phyloP scores from a whole-genome alignment of 1,139 yeast species.

The Yamadazyma trypodendri region DNA sequence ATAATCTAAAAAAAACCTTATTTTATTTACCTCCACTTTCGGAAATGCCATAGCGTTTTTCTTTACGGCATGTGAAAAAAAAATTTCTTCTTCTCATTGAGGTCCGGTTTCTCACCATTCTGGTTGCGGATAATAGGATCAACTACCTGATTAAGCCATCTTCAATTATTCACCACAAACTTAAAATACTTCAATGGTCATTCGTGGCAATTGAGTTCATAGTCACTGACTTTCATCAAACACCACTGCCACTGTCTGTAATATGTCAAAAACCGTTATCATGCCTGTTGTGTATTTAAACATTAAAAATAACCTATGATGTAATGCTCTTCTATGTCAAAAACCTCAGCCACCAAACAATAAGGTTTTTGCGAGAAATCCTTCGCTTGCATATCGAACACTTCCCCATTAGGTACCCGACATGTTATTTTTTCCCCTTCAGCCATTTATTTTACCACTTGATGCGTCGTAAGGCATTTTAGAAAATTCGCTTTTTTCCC shows the following conservation, averaged over 20 bases:
- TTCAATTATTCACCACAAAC: no score
- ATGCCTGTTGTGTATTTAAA: not conserved
- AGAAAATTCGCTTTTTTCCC: conserved; percentile 3
- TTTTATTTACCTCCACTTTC: not conserved
- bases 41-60: not conserved
- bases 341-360: not conserved
- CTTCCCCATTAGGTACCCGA: conserved; percentile 2
- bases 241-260: no score
- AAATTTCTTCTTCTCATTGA: not conserved
- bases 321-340: not conserved
- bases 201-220: no score
- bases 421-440: not conserved
- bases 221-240: no score
- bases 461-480: conserved; percentile 10
- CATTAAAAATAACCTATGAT: conserved; percentile 3
- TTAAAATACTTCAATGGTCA: no score
- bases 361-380: not conserved
- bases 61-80: not conserved
- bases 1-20: conserved; percentile 9
- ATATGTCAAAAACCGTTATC: not conserved
- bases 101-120: not conserved
- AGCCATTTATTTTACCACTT: not conserved
- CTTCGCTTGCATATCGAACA: conserved; percentile 6
- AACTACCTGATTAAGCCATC: no score
- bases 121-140: no score